Base-by-base conservation (phyloP, 2,329 filamentous ascomycete genomes). In the Tolypocladium ovalisporum region DNA sequence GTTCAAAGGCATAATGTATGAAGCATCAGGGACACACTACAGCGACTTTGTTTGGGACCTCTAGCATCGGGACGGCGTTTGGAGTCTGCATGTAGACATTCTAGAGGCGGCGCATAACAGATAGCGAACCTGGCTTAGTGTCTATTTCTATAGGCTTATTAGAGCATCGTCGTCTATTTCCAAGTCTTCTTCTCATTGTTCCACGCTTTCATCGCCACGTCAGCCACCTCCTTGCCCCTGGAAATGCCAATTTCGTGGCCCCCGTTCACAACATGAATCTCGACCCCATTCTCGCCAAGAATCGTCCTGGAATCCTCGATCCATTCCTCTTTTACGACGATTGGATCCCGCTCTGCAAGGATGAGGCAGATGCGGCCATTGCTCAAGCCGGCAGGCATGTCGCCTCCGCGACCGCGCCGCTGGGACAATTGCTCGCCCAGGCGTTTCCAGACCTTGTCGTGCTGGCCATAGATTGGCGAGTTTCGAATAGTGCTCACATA, bases 191-290 rank as follows among this genome's bases (percentile, higher is more conserved):
- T 51, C 47, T 53, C n/a, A 54, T 40, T 57, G 44, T 36, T 62
- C 74, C 73, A 76, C 44, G 70, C 69, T 34, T 63, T 60, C 22
- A 73, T 64, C 8, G 68, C 67, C 22, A 69, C 62, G 19, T 75
- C 68, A 1, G 82, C 83, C 57, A 89, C 77, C 56, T 84, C 79
- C 12, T 75, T 72, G 3, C 81, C 82, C 57, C 78, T 79, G 15
- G 81, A 81, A 61, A 89, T 83, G 1, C 84, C 84, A 59, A 90
- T 74, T 65, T 90, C 87, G 67, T 91, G 88, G 0, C 86, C 87
- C 5, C 81, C 85, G 29, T 82, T 76, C 19, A 89, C 65, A 29
- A 81, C 71, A 47, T 77, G 73, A 54, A 85, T 77, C 57, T 81
- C 75, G 4, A 86, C 77, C 57, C 68, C 75, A 7, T 86, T 82